Evolutionary conservation across 257 asterid species (phyloP), one percentile per base, ranked within the genome.

Genomic region (Przewalskia tangutica): DNA sequence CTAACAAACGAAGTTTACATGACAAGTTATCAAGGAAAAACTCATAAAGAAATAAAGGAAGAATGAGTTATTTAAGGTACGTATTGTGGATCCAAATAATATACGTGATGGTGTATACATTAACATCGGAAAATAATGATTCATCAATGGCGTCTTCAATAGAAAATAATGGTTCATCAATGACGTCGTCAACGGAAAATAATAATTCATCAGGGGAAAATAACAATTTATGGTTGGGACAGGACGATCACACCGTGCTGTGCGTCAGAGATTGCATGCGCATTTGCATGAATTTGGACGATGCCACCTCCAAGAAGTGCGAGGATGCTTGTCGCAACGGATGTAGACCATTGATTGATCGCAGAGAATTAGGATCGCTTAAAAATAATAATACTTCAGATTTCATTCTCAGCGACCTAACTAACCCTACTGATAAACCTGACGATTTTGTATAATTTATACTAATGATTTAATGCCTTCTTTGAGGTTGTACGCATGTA

Each of bases 241-340:
- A 23, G 1, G 36, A 13, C 4, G 14, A 48, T 73, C 6, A 0
- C 8, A 23, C 4, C 0, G 13, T 48, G 5, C 3, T 62, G 1
- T 86, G 89, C 20, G 10, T 79, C 17, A 84, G 79, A 4, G 81
- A 50, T 14, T 86, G 87, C 20, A 58, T 82, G 87, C 23, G 40
- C 0, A 84, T 86, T 5, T 84, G 89, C 8, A 75, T 82, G 81
- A 65, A 44, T 9, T 14, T 86, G 44, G 65, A 54, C 1, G 64
- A 56, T 14, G 87, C 79, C 13, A 6, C 67, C 2, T 3, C 9
- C 3, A 8, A 10, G 0, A 8, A 8, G 3, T 86, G 89, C 23
- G 79, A 77, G 23, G 1, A 11, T 0, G 86, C 55, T 60, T 84
- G 89, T 62, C 9, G n/a, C 5, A 40, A n/a, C 2, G 89, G 86